phyloP scores from a whole-genome alignment of 495 filamentous ascomycete species.

The Zalerion maritima region DNA sequence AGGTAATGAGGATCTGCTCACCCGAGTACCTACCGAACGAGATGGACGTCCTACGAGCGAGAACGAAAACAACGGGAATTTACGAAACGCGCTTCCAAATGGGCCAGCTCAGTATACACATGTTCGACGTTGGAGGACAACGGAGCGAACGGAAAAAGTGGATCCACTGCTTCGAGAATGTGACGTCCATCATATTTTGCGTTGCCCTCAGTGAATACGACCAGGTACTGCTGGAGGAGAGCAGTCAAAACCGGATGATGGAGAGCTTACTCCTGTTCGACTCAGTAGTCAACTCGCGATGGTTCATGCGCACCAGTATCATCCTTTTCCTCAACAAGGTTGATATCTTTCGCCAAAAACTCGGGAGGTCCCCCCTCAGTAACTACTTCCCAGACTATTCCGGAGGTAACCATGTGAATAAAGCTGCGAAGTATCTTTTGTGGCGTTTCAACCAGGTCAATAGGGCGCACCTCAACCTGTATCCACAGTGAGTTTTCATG shows the following conservation, averaged over 20 bases:
- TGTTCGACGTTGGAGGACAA: conserved; percentile 98
- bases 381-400: conserved; percentile 98
- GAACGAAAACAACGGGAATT: conserved; percentile 99
- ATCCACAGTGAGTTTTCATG: conserved; percentile 69
- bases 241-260: conserved; percentile 98
- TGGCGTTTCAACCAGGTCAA: conserved; percentile 99
- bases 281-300: conserved; percentile 94
- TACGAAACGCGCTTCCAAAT: conserved; percentile 97
- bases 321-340: conserved; percentile 98
- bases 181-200: conserved; percentile 99
- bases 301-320: conserved; percentile 98
- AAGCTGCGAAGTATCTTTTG: conserved; percentile 91
- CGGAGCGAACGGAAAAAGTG: conserved; percentile 97
- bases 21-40: conserved; percentile 80
- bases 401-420: conserved; percentile 91
- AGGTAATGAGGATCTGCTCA: conserved; percentile 72
- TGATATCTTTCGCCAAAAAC: conserved; percentile 90
- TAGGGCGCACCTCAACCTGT: conserved; percentile 85
- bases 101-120: conserved; percentile 97
- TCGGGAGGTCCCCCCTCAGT: conserved; percentile 71
- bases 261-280: conserved; percentile 95
- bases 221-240: conserved; percentile 90
- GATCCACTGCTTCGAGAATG: conserved; percentile 99
- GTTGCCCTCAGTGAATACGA: conserved; percentile 98
- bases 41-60: conserved; percentile 80